These are phyloP conservation scores for Agrostemma githago DNA, from an alignment of 148 eudicot species.

Conservation along the genomic window DNA sequence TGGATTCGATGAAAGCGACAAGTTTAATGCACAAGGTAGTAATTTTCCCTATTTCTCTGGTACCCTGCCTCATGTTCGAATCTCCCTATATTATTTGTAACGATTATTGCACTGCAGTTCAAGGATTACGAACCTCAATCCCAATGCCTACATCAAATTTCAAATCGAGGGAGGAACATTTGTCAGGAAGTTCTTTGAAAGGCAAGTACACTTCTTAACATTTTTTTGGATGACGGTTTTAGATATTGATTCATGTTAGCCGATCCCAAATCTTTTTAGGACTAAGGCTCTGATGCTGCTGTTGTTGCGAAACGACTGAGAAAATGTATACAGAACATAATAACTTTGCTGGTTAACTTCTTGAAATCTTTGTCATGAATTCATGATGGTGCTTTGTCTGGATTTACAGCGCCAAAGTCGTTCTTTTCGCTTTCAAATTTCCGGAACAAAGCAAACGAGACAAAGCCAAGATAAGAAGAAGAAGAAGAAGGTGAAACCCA, in stretches of 20 bases:
- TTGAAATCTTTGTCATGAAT: too few species aligned
- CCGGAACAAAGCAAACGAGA: conserved; percentile 86
- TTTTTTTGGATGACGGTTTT: neutral
- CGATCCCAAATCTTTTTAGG: too few species aligned
- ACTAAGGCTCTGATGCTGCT: too few species aligned
- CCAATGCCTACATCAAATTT: conserved; percentile 70
- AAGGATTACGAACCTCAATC: conserved; percentile 64
- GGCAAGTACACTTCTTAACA: conserved; percentile 36
- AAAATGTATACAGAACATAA: too few species aligned
- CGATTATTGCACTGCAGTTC: conserved; percentile 50
- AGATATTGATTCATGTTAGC: too few species aligned
- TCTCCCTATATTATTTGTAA: too few species aligned
- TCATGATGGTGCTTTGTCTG: neutral
- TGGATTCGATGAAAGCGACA: conserved; percentile 59
- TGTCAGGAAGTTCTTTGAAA: conserved; percentile 81
- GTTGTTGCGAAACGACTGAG: too few species aligned
- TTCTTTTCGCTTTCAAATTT: conserved; percentile 85
- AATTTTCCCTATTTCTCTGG: conserved; percentile 15
- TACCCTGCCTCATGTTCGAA: too few species aligned
- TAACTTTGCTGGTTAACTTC: neutral
- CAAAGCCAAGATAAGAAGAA: conserved; percentile 28
- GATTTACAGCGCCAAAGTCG: conserved; percentile 51
- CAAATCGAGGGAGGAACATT: conserved; percentile 70
- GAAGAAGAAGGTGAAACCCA: too few species aligned
- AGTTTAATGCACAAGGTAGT: conserved; percentile 79